Evolutionary conservation across 306 rosid genomes (phyloP).

Genomic region (Sphenostylis stenocarpa): DNA sequence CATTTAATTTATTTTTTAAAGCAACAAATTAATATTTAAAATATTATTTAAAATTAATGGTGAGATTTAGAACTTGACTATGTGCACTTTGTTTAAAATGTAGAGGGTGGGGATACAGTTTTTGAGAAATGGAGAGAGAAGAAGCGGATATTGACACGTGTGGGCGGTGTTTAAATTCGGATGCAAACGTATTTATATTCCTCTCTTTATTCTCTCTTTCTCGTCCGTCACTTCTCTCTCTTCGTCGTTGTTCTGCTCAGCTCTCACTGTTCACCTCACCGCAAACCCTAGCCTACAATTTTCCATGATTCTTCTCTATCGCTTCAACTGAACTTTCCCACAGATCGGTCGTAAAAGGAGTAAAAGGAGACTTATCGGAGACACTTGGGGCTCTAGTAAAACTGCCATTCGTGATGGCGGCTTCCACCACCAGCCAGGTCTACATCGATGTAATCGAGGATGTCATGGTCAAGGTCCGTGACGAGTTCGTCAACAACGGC

Average conservation of each 20-base stretch:
- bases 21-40: too few species aligned
- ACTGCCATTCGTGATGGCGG: conserved; percentile 48
- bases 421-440: conserved; percentile 79
- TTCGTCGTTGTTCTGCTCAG: conserved; percentile 26
- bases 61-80: too few species aligned
- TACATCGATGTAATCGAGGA: conserved; percentile 92
- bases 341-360: conserved; percentile 6
- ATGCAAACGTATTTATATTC: conserved; percentile 99
- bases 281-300: conserved; percentile 38
- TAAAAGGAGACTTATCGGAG: conserved; percentile 22
- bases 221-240: not conserved
- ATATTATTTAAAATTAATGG: too few species aligned
- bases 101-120: too few species aligned
- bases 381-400: conserved; percentile 24
- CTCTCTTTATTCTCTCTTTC: conserved; percentile 59
- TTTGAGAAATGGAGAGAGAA: not conserved
- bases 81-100: too few species aligned
- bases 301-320: conserved; percentile 29
- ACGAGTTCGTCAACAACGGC: conserved; percentile 76
- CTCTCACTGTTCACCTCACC: not conserved
- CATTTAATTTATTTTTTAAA: too few species aligned
- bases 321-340: conserved; percentile 12
- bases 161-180: conserved; percentile 55
- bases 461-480: conserved; percentile 89
- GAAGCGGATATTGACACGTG: conserved; percentile 69